These are phyloP conservation scores for Acidiella bohemica DNA, from an alignment of 495 filamentous ascomycete genomes.

Conservation along the genomic window DNA sequence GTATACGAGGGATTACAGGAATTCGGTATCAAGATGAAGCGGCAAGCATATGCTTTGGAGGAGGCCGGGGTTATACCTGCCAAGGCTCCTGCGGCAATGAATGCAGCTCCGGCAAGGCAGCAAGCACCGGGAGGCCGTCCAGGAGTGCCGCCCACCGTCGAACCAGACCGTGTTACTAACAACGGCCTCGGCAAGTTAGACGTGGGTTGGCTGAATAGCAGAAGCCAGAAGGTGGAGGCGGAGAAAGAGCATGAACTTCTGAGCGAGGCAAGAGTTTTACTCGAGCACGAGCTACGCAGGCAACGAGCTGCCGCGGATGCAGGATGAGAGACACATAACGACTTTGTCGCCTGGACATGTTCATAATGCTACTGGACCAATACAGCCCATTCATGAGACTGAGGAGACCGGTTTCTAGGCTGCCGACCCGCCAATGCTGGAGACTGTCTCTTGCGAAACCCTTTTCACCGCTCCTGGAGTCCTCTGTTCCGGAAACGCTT, in stretches of 20 bases:
- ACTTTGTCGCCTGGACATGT: too few species aligned
- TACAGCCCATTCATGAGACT: too few species aligned
- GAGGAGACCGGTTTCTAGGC: too few species aligned
- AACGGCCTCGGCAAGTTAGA: slow-evolving; percentile 53
- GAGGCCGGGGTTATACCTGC: slow-evolving; percentile 60
- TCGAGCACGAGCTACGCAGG: slow-evolving; percentile 30
- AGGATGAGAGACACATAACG: too few species aligned
- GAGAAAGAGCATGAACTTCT: slow-evolving; percentile 71
- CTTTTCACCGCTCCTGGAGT: too few species aligned
- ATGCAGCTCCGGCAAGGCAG: neutral
- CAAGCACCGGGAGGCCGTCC: neutral
- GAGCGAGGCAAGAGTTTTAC: slow-evolving; percentile 42
- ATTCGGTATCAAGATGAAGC: slow-evolving; percentile 39
- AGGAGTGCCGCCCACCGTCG: slow-evolving; percentile 3
- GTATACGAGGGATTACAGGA: slow-evolving; percentile 48
- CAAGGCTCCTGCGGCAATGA: slow-evolving; percentile 18
- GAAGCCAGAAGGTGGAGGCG: slow-evolving; percentile 59
- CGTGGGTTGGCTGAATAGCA: slow-evolving; percentile 73
- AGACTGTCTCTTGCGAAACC: too few species aligned
- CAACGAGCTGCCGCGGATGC: too few species aligned
- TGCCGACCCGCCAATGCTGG: too few species aligned
- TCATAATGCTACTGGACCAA: too few species aligned
- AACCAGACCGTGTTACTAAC: slow-evolving; percentile 30
- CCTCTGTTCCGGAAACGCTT: too few species aligned
- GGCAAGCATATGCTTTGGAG: slow-evolving; percentile 69